Percentiles rank a stretch among this genome's conserved stretches.
These are phyloP conservation scores for Aspergillus ostianus DNA, from an alignment of 495 filamentous ascomycete genomes.

Conservation along the genomic window DNA sequence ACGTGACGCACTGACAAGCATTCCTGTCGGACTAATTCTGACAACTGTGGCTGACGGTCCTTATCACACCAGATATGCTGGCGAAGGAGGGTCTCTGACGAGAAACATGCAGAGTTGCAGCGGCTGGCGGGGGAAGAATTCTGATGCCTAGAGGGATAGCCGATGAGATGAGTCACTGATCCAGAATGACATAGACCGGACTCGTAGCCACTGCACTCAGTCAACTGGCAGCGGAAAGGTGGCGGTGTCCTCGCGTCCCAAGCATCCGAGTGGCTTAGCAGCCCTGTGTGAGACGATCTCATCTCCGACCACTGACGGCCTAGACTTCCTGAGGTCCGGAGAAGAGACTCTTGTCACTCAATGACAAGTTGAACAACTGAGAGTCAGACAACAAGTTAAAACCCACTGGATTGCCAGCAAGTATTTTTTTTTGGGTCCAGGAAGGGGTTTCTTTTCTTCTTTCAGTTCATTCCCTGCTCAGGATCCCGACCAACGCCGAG, in stretches of 20 bases:
- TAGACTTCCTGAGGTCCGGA: not conserved
- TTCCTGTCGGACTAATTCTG: not conserved
- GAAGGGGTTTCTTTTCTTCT: conserved; percentile 23
- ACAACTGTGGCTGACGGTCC: conserved; percentile 5
- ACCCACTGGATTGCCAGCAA: too few species aligned
- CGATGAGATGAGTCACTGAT: not conserved
- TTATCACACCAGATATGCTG: conserved; percentile 31
- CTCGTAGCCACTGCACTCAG: too few species aligned
- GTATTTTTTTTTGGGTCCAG: conserved; percentile 20
- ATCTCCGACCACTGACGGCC: not conserved
- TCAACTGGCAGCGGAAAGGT: not conserved
- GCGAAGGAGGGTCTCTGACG: conserved; percentile 38
- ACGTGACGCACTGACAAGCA: conserved; percentile 29
- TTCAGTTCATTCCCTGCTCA: not conserved
- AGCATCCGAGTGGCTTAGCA: not conserved
- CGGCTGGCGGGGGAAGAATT: conserved; percentile 8
- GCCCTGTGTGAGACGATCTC: not conserved
- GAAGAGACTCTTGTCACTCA: too few species aligned
- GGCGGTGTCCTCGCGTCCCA: not conserved
- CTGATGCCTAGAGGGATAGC: conserved; percentile 21
- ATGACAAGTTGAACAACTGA: too few species aligned
- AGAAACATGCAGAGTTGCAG: conserved; percentile 1
- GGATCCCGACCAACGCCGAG: not conserved
- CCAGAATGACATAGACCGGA: not conserved
- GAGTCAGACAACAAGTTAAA: too few species aligned